phyloP scores from a whole-genome alignment of 2,329 filamentous ascomycete species.

The Paracorniculantispora psalliotae region DNA sequence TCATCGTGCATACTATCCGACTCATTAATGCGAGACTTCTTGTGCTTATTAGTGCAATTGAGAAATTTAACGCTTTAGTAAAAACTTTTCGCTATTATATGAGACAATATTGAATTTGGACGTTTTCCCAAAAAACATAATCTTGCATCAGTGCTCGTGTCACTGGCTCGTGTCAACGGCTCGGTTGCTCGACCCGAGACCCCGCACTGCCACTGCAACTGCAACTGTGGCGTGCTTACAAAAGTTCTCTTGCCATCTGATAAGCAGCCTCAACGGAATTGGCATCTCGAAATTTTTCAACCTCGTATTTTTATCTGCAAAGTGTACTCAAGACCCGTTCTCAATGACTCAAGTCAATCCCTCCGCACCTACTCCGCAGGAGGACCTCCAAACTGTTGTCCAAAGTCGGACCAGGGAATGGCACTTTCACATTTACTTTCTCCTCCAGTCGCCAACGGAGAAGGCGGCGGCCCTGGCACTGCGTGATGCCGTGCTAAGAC shows the following conservation, averaged over 20 bases:
- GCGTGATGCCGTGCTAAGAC: constrained; percentile 27
- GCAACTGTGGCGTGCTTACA: constrained; percentile 6
- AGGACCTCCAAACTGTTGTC: constrained; percentile 26
- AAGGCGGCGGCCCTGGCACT: constrained; percentile 28
- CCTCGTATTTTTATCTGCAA: background rate
- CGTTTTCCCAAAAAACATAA: no score
- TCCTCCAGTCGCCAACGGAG: constrained; percentile 27
- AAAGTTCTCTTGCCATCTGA: constrained; percentile 8
- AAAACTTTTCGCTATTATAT: no score
- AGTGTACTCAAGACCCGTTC: background rate
- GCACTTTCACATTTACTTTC: constrained; percentile 33
- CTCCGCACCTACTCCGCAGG: constrained; percentile 18
- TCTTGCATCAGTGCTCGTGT: no score
- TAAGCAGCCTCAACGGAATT: background rate
- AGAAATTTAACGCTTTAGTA: no score
- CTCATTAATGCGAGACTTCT: no score
- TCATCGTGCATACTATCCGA: no score
- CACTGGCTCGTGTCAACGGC: background rate
- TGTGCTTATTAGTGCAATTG: no score
- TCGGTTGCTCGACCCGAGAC: background rate
- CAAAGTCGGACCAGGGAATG: constrained; percentile 26
- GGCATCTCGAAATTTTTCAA: background rate
- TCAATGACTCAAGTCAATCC: constrained; percentile 10
- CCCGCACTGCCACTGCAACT: background rate
- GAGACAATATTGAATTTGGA: no score